Evolutionary conservation across 257 asterid genomes (phyloP).

Genomic region (Salvia miltiorrhiza): DNA sequence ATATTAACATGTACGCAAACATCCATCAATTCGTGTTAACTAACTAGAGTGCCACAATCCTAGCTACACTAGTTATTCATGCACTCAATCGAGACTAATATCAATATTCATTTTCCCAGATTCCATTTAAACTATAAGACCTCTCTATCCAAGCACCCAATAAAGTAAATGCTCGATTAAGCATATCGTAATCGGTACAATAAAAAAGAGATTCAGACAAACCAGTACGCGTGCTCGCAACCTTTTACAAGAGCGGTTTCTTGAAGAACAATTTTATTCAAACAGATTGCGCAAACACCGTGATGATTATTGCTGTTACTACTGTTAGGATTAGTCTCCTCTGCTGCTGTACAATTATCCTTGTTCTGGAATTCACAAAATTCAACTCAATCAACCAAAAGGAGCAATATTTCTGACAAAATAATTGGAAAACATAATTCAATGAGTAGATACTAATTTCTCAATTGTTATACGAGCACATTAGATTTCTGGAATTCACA

Average conservation of each 20-base stretch:
- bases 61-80: neutral
- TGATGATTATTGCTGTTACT: conserved; percentile 37
- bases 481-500: no score
- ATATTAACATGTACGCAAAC: neutral
- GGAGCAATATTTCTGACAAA: neutral
- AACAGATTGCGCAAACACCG: conserved; percentile 71
- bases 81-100: neutral
- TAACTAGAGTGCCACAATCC: conserved; percentile 3
- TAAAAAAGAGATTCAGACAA: conserved; percentile 36
- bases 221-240: conserved; percentile 99
- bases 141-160: neutral
- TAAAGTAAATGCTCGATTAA: neutral
- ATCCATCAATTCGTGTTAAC: neutral
- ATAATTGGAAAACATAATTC: neutral
- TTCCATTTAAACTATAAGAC: neutral
- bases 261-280: conserved; percentile 59
- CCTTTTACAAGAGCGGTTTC: conserved; percentile 92
- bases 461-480: neutral
- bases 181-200: neutral
- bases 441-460: neutral
- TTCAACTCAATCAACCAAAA: conserved; percentile 8
- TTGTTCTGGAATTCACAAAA: conserved; percentile 32
- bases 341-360: conserved; percentile 33
- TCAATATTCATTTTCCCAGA: neutral
- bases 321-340: conserved; percentile 27